A percentile compares a stretch with the other conserved stretches of the same genome.
These are phyloP conservation scores for Flammula alnicola DNA, from an alignment of 1,284 basidiomycete genomes.

Conservation along the genomic window DNA sequence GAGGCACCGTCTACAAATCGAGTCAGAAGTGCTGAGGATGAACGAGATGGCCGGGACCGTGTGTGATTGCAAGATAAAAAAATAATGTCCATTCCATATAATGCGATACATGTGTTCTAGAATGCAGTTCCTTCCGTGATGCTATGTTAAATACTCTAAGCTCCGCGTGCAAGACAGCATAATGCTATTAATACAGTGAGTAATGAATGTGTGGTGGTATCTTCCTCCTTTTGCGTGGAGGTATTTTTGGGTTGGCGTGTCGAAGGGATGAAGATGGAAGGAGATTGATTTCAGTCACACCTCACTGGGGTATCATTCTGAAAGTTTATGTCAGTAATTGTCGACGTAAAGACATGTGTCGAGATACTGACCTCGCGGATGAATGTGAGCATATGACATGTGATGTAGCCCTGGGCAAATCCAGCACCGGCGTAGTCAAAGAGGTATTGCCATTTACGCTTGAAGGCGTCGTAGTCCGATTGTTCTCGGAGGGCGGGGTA, in stretches of 20 bases:
- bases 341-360: conserved; percentile 1
- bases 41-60: too few relatives aligned
- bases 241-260: conserved; percentile 12
- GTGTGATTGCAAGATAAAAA: conserved; percentile 6
- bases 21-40: neutral
- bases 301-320: conserved; percentile 46
- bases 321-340: conserved; percentile 1
- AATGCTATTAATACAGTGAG: conserved; percentile 24
- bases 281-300: conserved; percentile 42
- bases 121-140: conserved; percentile 14
- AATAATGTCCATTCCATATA: conserved; percentile 13
- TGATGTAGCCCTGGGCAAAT: conserved; percentile 76
- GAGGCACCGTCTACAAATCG: conserved; percentile 1
- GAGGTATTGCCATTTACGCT: conserved; percentile 78
- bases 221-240: conserved; percentile 6
- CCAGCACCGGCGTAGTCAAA: conserved; percentile 79
- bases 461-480: conserved; percentile 64
- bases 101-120: conserved; percentile 23
- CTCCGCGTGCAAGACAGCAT: conserved; percentile 21
- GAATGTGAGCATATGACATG: conserved; percentile 77
- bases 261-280: conserved; percentile 6
- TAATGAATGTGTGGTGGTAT: conserved; percentile 7
- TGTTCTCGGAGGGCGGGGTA: conserved; percentile 60
- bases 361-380: conserved; percentile 53
- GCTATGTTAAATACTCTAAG: conserved; percentile 22